phyloP scores from a whole-genome alignment of 768 basidiomycete genomes.

The Trametes villosa region DNA sequence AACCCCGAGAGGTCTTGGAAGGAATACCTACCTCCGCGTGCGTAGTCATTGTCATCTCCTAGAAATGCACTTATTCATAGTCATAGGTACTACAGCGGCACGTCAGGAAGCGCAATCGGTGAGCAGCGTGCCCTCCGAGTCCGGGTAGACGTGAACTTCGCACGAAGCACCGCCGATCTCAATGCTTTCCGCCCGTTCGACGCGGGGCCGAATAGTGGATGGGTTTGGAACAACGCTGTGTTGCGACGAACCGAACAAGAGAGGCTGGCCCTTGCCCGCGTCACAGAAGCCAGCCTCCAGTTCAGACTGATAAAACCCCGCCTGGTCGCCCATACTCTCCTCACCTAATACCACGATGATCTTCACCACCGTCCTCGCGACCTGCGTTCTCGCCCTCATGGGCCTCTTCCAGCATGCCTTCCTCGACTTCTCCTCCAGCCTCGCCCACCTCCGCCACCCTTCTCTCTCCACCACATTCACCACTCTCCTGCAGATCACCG shows the following conservation, averaged over 20 bases:
- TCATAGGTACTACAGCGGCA: too few relatives aligned
- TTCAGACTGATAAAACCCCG: not conserved
- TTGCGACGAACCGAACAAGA: not conserved
- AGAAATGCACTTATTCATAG: too few relatives aligned
- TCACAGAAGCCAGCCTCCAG: not conserved
- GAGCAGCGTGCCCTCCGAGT: too few relatives aligned
- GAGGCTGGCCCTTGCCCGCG: not conserved
- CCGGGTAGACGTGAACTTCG: too few relatives aligned
- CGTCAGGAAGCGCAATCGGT: too few relatives aligned
- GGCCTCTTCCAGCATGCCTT: slow-evolving; percentile 6
- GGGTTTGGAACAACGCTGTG: too few relatives aligned
- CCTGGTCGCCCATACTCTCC: not conserved
- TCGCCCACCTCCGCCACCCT: not conserved
- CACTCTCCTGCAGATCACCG: not conserved
- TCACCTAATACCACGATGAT: not conserved
- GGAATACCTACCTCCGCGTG: too few relatives aligned
- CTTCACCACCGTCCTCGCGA: not conserved
- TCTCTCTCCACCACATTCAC: not conserved
- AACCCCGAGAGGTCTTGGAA: too few relatives aligned
- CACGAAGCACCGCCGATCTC: too few relatives aligned
- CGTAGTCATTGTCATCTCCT: too few relatives aligned
- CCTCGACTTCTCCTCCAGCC: not conserved
- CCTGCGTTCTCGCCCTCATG: slow-evolving; percentile 6
- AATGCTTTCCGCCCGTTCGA: too few relatives aligned
- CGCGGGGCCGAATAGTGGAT: too few relatives aligned